Base-by-base conservation (phyloP, 352 stramenopile genomes). In the Pythium grandisporangium region DNA sequence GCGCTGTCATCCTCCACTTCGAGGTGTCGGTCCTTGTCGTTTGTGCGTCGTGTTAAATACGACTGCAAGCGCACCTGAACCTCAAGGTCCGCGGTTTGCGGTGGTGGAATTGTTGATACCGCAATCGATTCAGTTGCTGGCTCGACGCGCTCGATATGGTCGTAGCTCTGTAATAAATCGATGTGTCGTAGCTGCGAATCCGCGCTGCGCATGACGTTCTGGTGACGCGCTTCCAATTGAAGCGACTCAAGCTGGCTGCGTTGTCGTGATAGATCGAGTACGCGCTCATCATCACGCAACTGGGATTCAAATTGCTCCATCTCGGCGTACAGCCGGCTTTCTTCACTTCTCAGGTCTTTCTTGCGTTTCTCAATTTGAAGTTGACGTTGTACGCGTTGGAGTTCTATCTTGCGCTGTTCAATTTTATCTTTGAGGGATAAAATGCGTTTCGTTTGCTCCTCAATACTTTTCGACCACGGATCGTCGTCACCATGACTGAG, bases 381-480 rank as follows among this genome's bases (percentile, higher is more conserved):
- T 45, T 79, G 55, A 27, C 63, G 61, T 27, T 85, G 69, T 4
- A 83, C 58, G 0, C 19, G 23, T 12, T 56, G 7, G 16, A 78
- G 56, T 26, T 77, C 67, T 24, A 41, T 33, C 42, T 76, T 79
- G 6, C 70, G 64, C 12, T 48, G 44, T 17, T 65, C 34, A 41
- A 88, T 69, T 23, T 48, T 38, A 14, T 58, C 35, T 14, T 60
- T 77, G 20, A 88, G 51, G n/a, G 45, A 24, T 24, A 78, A 56
- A 20, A 85, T 51, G 2, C 72, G 55, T 32, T 63, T 55, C 2
- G 37, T 60, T 39, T 81, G 64, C 42, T 77, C 71, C 38, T 88
- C 69, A 40, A 88, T 80, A 45, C 71, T 88, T 6, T 39, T 30
- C 16, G 74, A 81, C 3, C 59, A 64, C 6, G 83, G 37, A 6